phyloP scores from a whole-genome alignment of 495 filamentous ascomycete genomes.

The Xylaria acuta region DNA sequence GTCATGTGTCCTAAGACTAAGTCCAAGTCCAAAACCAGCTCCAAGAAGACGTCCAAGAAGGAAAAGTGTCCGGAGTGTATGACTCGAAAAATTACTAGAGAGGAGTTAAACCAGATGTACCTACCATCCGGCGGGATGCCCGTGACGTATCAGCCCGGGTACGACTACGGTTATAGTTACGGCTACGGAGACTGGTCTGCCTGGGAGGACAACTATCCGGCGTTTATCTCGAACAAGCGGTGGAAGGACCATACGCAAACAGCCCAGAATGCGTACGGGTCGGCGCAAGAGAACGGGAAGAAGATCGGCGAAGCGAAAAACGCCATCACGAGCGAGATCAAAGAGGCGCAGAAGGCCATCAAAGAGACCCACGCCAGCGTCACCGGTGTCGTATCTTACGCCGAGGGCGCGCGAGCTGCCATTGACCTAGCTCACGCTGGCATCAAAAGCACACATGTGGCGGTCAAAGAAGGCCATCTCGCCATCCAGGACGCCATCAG shows the following conservation, averaged over 20 bases:
- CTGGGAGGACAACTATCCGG: conserved; percentile 18
- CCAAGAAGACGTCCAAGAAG: conserved; percentile 7
- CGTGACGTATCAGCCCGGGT: background rate
- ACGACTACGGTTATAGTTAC: conserved; percentile 5
- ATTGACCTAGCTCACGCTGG: conserved; percentile 30
- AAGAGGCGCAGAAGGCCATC: conserved; percentile 30
- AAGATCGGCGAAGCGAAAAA: conserved; percentile 34
- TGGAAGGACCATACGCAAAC: conserved; percentile 15
- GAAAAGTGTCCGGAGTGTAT: conserved; percentile 9
- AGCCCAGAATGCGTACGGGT: conserved; percentile 11
- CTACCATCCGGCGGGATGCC: background rate
- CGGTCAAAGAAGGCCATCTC: conserved; percentile 16
- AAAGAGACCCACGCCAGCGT: conserved; percentile 31
- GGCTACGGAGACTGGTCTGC: conserved; percentile 10
- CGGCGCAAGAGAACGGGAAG: conserved; percentile 29
- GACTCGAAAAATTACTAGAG: background rate
- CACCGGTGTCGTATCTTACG: background rate
- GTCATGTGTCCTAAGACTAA: conserved; percentile 23
- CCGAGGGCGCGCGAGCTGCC: conserved; percentile 26
- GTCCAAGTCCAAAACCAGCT: conserved; percentile 18
- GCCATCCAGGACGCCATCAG: conserved; percentile 30
- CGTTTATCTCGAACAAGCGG: conserved; percentile 6
- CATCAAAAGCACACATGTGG: conserved; percentile 21
- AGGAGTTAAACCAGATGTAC: conserved; percentile 8
- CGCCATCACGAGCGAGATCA: conserved; percentile 23